Percentiles rank a stretch among this genome's conserved stretches.
phyloP scores from a whole-genome alignment of 2,329 filamentous ascomycete genomes.

The Anisogramma anomala region DNA sequence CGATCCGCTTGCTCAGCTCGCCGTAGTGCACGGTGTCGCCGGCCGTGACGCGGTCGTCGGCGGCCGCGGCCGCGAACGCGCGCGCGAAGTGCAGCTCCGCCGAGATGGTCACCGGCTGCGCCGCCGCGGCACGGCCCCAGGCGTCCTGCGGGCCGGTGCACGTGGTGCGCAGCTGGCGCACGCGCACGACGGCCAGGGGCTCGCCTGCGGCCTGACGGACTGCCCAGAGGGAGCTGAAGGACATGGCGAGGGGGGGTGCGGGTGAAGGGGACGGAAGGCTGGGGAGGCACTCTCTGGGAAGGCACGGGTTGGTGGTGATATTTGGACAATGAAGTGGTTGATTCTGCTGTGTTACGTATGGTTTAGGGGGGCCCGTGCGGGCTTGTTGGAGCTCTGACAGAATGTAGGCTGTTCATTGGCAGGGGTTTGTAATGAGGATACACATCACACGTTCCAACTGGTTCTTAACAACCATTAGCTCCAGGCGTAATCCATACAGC shows the following conservation, averaged over 20 bases:
- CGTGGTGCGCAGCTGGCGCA: slow-evolving; percentile 49
- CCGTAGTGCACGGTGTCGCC: slow-evolving; percentile 69
- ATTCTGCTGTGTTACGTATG: too few relatives aligned
- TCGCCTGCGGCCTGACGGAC: slow-evolving; percentile 31
- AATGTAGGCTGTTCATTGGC: too few relatives aligned
- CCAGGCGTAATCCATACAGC: too few relatives aligned
- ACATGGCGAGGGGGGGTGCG: slow-evolving; percentile 3
- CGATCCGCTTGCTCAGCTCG: slow-evolving; percentile 53
- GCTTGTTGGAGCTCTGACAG: too few relatives aligned
- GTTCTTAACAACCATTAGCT: too few relatives aligned
- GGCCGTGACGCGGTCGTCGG: slow-evolving; percentile 45
- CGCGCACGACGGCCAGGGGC: slow-evolving; percentile 42
- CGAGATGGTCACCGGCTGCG: slow-evolving; percentile 52
- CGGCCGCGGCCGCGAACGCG: slow-evolving; percentile 46
- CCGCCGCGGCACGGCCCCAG: slow-evolving; percentile 49
- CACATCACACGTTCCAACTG: too few relatives aligned
- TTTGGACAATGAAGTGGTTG: too few relatives aligned
- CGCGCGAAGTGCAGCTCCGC: slow-evolving; percentile 44
- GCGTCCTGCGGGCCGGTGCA: slow-evolving; percentile 51
- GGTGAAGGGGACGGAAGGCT: neutral
- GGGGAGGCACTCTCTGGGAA: neutral
- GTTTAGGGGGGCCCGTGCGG: too few relatives aligned
- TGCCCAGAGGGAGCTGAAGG: slow-evolving; percentile 26
- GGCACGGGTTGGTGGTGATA: too few relatives aligned
- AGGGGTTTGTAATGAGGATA: too few relatives aligned